Evolutionary conservation across 129 eudicot species (phyloP), one percentile per base, ranked within the genome.

Genomic region (Escallonia rubra): DNA sequence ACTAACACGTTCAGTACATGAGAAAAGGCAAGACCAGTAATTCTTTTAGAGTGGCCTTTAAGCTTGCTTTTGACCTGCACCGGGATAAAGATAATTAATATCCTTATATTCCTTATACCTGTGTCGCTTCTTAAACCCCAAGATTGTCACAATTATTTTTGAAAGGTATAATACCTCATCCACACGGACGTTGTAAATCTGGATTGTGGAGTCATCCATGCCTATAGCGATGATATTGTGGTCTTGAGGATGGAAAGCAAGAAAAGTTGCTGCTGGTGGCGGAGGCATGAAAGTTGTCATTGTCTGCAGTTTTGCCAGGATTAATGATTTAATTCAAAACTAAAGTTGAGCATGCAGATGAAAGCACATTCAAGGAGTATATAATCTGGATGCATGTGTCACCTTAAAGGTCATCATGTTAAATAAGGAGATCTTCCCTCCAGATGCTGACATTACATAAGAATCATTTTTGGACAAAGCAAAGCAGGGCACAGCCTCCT

Each of bases 321-420:
- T 15, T 68, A 54, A 54, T 8, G 13, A 11, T 6, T 42, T 41
- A 23, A 23, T 1, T 23, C 34, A 50, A 56, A 61, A 65, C 54
- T 10, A 23, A 57, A 44, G 57, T 65, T 13, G 68, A 45, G 62
- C 55, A 51, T 45, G 46, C 16, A 50, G 41, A 65, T 43, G 43
- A 59, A 70, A 56, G n/a, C 8, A 44, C 8, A 46, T 12, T 51
- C 47, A 13, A 6, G 13, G 14, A 47, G 23, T 23, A 38, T 49
- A 10, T 4, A 48, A 12, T 41, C n/a, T 46, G 16, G 5, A 39
- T 8, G 7, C 50, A 61, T 40, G 3, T 8, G 59, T 43, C 70
- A 91, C 97, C 97, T 91, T 91, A 59, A 91, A 91, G 42, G 96
- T 91, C 97, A 87, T 91, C 96, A 91, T 87, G 71, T 91, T 85